Percentiles rank a stretch among this genome's conserved stretches.
phyloP scores from a whole-genome alignment of 306 rosid species.

The Potentilla sterilis region DNA sequence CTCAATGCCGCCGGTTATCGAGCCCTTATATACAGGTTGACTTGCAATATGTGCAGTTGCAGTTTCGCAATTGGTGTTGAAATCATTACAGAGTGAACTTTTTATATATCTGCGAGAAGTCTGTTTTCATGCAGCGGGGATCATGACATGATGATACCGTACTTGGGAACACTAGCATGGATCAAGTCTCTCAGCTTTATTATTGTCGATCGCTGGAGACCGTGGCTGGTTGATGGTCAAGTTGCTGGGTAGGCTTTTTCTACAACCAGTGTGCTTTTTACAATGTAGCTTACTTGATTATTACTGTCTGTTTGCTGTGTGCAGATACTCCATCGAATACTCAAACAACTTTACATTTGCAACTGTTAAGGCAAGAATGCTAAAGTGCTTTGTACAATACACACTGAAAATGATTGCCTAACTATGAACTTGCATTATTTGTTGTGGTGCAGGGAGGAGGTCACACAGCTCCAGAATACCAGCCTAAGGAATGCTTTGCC shows the following conservation, averaged over 20 bases:
- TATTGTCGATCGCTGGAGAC: conserved; percentile 41
- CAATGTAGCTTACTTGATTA: not conserved
- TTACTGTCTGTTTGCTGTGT: not conserved
- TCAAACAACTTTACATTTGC: conserved; percentile 45
- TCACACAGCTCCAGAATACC: conserved; percentile 27
- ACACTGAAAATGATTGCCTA: not conserved
- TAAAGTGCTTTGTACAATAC: not conserved
- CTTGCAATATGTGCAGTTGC: not conserved
- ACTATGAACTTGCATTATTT: not conserved
- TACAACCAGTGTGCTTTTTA: not conserved
- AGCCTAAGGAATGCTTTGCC: conserved; percentile 28
- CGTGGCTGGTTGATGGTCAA: conserved; percentile 41
- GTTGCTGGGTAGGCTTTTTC: conserved; percentile 43
- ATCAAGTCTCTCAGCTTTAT: conserved; percentile 48
- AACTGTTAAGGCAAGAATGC: conserved; percentile 39
- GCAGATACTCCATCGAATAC: conserved; percentile 23
- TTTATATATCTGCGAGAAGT: not conserved
- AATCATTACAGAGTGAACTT: not conserved
- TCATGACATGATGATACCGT: conserved; percentile 40
- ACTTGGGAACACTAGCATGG: conserved; percentile 47
- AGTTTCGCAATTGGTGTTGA: not conserved
- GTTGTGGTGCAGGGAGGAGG: conserved; percentile 21
- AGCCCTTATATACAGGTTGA: conserved; percentile 48
- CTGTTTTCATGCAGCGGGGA: conserved; percentile 42
- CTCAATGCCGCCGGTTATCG: conserved; percentile 40